Conservation (phyloP, 108 stramenopile species). For the Nannochloropsis salina region DNA sequence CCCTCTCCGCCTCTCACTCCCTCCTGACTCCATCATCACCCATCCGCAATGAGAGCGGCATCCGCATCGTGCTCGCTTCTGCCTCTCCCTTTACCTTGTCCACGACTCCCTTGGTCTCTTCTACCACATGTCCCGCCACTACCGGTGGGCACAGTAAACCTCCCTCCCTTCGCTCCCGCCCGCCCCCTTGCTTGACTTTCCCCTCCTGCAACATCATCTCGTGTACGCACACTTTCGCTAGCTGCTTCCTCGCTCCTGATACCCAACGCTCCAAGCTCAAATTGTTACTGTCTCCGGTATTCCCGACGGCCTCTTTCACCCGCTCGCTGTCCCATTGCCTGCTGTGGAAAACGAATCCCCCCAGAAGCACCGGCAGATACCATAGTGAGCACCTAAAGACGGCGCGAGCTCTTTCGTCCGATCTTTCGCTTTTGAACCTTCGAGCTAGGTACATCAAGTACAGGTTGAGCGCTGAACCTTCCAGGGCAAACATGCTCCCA, state of each 20-base stretch:
- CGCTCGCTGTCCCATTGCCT: conserved; percentile 48
- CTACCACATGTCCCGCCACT: neutral
- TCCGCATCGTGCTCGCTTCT: neutral
- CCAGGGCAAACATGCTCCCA: conserved; percentile 89
- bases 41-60: neutral
- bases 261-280: neutral
- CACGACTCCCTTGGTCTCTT: neutral
- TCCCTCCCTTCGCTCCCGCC: too few relatives aligned
- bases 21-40: neutral
- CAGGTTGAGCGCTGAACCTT: conserved; percentile 74
- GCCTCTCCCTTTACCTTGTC: conserved; percentile 7
- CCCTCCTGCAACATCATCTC: conserved; percentile 21
- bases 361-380: conserved; percentile 88
- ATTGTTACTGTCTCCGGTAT: neutral
- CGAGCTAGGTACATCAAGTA: conserved; percentile 66
- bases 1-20: neutral
- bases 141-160: neutral
- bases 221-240: conserved; percentile 23
- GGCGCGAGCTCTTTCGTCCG: conserved; percentile 81
- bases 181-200: neutral
- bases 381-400: conserved; percentile 89
- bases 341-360: conserved; percentile 85
- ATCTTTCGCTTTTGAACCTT: conserved; percentile 71
- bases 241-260: conserved; percentile 12
- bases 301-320: conserved; percentile 12